A percentile compares a stretch with the other conserved stretches of the same genome.
phyloP scores from a whole-genome alignment of 768 basidiomycete genomes.

The Melanogaster broomeanus region DNA sequence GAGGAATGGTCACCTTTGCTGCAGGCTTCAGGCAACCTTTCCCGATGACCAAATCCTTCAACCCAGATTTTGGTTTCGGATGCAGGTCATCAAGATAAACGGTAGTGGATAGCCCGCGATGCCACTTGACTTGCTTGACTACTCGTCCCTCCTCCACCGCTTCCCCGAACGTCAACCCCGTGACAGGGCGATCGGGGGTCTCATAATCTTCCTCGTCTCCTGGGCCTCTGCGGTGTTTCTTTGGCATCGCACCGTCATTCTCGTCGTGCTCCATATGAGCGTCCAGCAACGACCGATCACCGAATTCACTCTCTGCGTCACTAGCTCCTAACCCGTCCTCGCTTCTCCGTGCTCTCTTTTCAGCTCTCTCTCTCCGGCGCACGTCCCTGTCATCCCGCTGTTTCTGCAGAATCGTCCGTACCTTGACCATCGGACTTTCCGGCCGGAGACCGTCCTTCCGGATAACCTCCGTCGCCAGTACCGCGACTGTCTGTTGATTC shows the following conservation, averaged over 20 bases:
- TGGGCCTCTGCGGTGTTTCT: slow-evolving; percentile 60
- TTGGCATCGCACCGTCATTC: slow-evolving; percentile 22
- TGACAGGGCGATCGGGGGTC: slow-evolving; percentile 53
- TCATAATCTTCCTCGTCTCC: slow-evolving; percentile 84
- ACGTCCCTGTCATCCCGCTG: slow-evolving; percentile 62
- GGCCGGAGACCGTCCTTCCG: slow-evolving; percentile 70
- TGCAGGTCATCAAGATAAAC: slow-evolving; percentile 66
- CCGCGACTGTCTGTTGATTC: slow-evolving; percentile 68
- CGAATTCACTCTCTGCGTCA: slow-evolving; percentile 31
- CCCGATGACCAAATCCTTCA: slow-evolving; percentile 41
- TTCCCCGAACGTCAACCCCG: slow-evolving; percentile 40
- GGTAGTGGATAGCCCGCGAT: slow-evolving; percentile 62
- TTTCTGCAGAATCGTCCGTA: slow-evolving; percentile 66
- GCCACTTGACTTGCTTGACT: slow-evolving; percentile 75
- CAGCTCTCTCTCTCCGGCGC: slow-evolving; percentile 59
- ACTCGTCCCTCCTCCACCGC: slow-evolving; percentile 31
- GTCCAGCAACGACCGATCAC: slow-evolving; percentile 2
- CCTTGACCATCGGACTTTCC: slow-evolving; percentile 77
- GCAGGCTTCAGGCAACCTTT: slow-evolving; percentile 71
- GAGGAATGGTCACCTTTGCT: slow-evolving; percentile 56
- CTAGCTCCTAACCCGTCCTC: slow-evolving; percentile 30
- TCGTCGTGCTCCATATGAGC: slow-evolving; percentile 22
- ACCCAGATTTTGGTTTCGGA: slow-evolving; percentile 45
- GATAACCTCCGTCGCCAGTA: slow-evolving; percentile 70
- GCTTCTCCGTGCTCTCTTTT: slow-evolving; percentile 53